Evolutionary conservation across 176 grass and related monocot species (phyloP).

Genomic region (Oryza glumipatula): DNA sequence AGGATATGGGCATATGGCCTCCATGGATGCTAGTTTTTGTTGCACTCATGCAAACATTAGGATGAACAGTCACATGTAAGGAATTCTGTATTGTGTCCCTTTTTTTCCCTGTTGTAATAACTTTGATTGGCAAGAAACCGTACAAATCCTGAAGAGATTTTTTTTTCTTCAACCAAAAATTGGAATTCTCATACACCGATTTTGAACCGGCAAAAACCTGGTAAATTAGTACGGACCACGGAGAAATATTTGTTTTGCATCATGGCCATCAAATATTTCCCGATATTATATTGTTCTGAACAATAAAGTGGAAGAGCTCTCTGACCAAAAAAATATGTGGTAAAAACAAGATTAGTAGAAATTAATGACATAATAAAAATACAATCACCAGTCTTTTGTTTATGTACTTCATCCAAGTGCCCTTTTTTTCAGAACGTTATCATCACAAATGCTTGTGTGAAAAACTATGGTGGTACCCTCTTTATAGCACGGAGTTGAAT

Average conservation of each 20-base stretch:
- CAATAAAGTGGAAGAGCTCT: not conserved
- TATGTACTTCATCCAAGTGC: not conserved
- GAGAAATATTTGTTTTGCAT: not conserved
- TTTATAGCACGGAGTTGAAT: not conserved
- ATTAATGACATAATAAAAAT: not conserved
- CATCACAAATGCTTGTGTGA: no score
- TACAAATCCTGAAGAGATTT: not conserved
- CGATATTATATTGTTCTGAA: not conserved
- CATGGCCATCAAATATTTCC: not conserved
- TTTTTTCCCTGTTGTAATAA: not conserved
- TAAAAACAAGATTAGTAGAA: not conserved
- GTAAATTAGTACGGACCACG: not conserved
- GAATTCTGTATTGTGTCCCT: not conserved
- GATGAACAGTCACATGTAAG: not conserved
- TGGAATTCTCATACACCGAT: not conserved
- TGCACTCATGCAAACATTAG: not conserved
- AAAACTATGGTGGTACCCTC: no score
- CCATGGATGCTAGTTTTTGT: not conserved
- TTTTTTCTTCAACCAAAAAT: not conserved
- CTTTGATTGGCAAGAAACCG: not conserved
- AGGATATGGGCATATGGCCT: constrained; percentile 14
- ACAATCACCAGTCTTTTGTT: not conserved
- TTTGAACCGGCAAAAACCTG: not conserved
- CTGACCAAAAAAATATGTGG: not conserved
- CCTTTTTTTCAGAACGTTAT: not conserved